Evolutionary conservation across 2,329 filamentous ascomycete species (phyloP).

Genomic region (Xylariaceae sp.): DNA sequence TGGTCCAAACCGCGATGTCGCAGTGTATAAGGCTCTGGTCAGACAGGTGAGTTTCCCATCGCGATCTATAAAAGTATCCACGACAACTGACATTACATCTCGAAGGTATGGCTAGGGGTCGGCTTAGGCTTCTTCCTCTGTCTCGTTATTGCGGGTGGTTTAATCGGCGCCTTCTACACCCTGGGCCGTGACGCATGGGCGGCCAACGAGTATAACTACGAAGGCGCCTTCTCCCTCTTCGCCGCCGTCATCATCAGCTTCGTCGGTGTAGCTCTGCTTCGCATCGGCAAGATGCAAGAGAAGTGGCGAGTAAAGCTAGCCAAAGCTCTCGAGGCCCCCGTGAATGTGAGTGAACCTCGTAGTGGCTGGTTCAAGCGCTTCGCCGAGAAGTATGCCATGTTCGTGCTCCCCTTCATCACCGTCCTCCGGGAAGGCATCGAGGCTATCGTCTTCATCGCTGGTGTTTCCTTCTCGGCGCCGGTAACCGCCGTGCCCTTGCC

Average conservation of each 20-base stretch:
- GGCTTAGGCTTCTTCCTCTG: conserved; percentile 67
- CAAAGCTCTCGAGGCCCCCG: conserved; percentile 64
- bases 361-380: conserved; percentile 63
- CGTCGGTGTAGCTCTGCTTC: conserved; percentile 80
- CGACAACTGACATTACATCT: not conserved
- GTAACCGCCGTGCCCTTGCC: conserved; percentile 79
- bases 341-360: conserved; percentile 50
- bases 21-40: conserved; percentile 70
- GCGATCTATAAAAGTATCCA: conserved; percentile 26
- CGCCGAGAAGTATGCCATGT: conserved; percentile 83
- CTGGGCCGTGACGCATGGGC: conserved; percentile 72
- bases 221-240: conserved; percentile 77
- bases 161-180: conserved; percentile 77
- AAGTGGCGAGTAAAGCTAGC: conserved; percentile 89
- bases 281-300: conserved; percentile 81
- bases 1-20: conserved; percentile 65
- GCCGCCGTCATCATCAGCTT: conserved; percentile 81
- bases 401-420: conserved; percentile 83
- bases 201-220: conserved; percentile 76
- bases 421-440: conserved; percentile 87
- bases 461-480: conserved; percentile 77
- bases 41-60: conserved; percentile 67
- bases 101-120: conserved; percentile 72
- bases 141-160: conserved; percentile 66
- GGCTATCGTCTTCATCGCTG: conserved; percentile 84